These are phyloP conservation scores for Hypoxylon cercidicola DNA, from an alignment of 495 filamentous ascomycete genomes.

Conservation along the genomic window DNA sequence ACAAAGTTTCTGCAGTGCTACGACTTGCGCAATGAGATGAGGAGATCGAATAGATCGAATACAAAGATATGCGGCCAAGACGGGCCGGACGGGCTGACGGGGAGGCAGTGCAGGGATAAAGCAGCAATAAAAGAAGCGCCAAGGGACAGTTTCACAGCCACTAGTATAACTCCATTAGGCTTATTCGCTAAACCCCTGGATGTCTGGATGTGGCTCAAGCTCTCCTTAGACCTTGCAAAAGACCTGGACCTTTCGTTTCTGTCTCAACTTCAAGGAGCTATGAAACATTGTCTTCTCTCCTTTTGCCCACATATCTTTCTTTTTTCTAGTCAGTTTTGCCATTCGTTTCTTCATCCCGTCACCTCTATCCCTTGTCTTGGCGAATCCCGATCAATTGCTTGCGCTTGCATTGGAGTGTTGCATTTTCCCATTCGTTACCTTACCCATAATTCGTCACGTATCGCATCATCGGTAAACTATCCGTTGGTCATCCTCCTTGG, in stretches of 20 bases:
- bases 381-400: slow-evolving; percentile 15
- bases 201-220: slow-evolving; percentile 40
- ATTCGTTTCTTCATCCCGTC: slow-evolving; percentile 9
- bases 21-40: slow-evolving; percentile 25
- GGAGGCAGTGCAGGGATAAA: slow-evolving; percentile 23
- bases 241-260: slow-evolving; percentile 3
- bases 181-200: background rate
- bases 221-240: slow-evolving; percentile 1
- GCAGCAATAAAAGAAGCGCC: background rate
- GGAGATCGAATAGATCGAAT: too few relatives aligned
- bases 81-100: background rate
- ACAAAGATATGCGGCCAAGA: slow-evolving; percentile 17
- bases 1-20: slow-evolving; percentile 22
- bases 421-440: slow-evolving; percentile 7
- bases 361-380: slow-evolving; percentile 8
- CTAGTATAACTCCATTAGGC: background rate
- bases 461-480: slow-evolving; percentile 3
- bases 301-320: too few relatives aligned
- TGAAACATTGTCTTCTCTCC: slow-evolving; percentile 27
- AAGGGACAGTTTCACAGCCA: slow-evolving; percentile 29
- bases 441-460: too few relatives aligned
- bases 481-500: slow-evolving; percentile 6
- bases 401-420: slow-evolving; percentile 21
- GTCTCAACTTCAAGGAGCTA: slow-evolving; percentile 32
- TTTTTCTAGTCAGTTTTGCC: background rate